Base-by-base conservation (phyloP, 2,329 filamentous ascomycete species). In the Cercospora brassicicola region DNA sequence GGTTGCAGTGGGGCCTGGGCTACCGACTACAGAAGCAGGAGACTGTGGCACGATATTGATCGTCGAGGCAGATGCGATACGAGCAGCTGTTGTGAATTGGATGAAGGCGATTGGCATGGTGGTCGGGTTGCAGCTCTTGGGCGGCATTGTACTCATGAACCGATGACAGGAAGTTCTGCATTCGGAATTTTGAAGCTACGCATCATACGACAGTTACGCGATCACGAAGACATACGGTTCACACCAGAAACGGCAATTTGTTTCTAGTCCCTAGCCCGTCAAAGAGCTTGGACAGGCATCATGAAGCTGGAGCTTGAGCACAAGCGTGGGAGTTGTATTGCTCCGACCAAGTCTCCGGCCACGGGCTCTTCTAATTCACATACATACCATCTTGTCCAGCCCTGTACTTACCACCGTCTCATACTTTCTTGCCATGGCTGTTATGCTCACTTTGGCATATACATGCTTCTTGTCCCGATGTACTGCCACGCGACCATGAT, bases 21-120 rank as follows among this genome's bases (percentile, higher is more conserved):
- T 79, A 33, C 77, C 77, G 0, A 78, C 77, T 1, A 78, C 77
- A 4, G 69, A 72, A 45, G 66, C 69, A 3, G 77, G 74, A 3
- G 66, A 75, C 2, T 79, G 78, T 65, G 78, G 78, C n/a, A 78
- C 76, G n/a, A 77, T 79, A 28, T 65, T 79, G 59, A 75, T 79
- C 18, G 72, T 76, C 1, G 73, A 72, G 61, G 69, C 73, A 3
- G 62, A 70, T 53, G 70, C 66, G n/a, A 60, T 72, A 9, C 62
- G 65, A 51, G 26, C 36, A 6, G 65, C 67, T 20, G 69, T 67
- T 1, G n/a, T 75, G 2, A 62, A 63, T 5, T 73, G 69, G 71
- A 33, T 63, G 36, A 70, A 60, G 56, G 55, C 72, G 63, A 62
- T 67, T 9, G 55, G 62, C 13, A 68, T 74, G 64, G 59, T 75